Evolutionary conservation across 2,329 filamentous ascomycete species (phyloP).

Genomic region (Apiospora rasikravindrae): DNA sequence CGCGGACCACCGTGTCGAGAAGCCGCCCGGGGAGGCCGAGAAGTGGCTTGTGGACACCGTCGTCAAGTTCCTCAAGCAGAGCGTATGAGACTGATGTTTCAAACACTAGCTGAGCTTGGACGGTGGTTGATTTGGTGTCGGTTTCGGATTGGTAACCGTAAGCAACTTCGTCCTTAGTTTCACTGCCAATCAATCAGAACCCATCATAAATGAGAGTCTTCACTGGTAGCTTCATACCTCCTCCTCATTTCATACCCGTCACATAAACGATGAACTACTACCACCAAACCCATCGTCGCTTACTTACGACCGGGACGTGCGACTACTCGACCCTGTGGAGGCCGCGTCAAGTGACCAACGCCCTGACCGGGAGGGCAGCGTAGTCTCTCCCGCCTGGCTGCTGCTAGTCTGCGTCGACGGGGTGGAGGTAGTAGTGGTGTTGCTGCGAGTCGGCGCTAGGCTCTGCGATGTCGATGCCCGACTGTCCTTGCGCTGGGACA

Average conservation of each 20-base stretch:
- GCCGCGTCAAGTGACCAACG: not conserved
- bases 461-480: not conserved
- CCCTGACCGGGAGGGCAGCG: not conserved
- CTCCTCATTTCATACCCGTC: no score
- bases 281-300: no score
- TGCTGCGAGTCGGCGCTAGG: not conserved
- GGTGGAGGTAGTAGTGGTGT: not conserved
- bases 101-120: no score
- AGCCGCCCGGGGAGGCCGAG: constrained; percentile 1
- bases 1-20: constrained; percentile 56
- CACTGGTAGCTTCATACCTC: no score
- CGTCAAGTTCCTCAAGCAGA: constrained; percentile 9
- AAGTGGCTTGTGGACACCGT: constrained; percentile 14
- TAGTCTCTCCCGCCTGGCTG: no score
- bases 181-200: no score
- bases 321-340: not conserved
- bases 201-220: no score
- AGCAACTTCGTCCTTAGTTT: no score
- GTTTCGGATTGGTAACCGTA: no score
- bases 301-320: not conserved
- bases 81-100: not conserved
- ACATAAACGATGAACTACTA: no score
- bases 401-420: not conserved
- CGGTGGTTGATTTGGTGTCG: no score
- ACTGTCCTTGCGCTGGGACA: not conserved